Percentiles rank a stretch among this genome's conserved stretches.
Evolutionary conservation across 306 rosid species (phyloP).

Genomic region (Quercus wislizeni): DNA sequence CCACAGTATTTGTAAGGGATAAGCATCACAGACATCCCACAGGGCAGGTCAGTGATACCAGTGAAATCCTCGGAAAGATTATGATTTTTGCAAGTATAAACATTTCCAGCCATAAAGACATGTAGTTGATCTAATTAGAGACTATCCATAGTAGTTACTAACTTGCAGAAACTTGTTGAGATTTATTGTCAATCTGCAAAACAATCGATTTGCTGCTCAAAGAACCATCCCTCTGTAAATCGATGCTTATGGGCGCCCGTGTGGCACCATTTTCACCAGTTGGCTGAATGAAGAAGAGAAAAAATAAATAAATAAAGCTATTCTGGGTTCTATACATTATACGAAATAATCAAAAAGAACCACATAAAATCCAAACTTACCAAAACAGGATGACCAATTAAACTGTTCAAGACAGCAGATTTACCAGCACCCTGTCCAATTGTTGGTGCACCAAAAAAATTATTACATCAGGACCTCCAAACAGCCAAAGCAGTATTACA

Average conservation of each 20-base stretch:
- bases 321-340: background rate
- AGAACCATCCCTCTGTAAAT: constrained; percentile 79
- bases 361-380: constrained; percentile 44
- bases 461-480: background rate
- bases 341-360: background rate
- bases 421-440: constrained; percentile 86
- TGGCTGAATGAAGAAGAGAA: constrained; percentile 56
- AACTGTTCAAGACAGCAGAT: constrained; percentile 90
- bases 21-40: background rate
- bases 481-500: background rate
- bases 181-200: constrained; percentile 88
- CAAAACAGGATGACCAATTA: constrained; percentile 95
- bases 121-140: background rate
- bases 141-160: constrained; percentile 25
- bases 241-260: constrained; percentile 89
- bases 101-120: background rate
- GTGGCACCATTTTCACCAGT: constrained; percentile 99
- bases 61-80: background rate
- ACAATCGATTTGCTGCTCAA: constrained; percentile 93
- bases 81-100: background rate
- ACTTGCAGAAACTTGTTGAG: constrained; percentile 98
- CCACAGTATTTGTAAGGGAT: background rate
- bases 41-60: background rate
- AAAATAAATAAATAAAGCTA: constrained; percentile 6
- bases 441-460: background rate